phyloP scores from a whole-genome alignment of 1,139 yeast species.

The Yamadazyma conglobata region DNA sequence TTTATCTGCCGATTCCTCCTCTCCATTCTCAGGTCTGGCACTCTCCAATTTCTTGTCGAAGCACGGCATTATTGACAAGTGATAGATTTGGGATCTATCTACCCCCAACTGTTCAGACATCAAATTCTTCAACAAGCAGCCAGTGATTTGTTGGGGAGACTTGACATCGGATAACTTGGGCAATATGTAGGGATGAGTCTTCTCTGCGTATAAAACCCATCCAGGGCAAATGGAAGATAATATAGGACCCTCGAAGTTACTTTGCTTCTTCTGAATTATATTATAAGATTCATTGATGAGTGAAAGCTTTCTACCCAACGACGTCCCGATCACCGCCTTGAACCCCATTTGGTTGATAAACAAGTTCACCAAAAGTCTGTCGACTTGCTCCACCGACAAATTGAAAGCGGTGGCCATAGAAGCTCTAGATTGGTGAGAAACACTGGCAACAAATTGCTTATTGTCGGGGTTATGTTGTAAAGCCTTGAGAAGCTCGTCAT shows the following conservation, averaged over 20 bases:
- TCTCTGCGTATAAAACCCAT: constrained; percentile 93
- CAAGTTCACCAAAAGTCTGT: constrained; percentile 55
- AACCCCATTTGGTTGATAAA: constrained; percentile 66
- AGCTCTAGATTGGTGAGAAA: constrained; percentile 84
- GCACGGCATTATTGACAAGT: constrained; percentile 90
- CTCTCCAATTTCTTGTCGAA: constrained; percentile 96
- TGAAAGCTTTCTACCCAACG: constrained; percentile 72
- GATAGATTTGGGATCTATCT: constrained; percentile 53
- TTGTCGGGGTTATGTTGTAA: constrained; percentile 29
- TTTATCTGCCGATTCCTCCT: constrained; percentile 11
- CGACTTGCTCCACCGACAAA: constrained; percentile 53
- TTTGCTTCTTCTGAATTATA: constrained; percentile 28
- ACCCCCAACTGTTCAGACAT: constrained; percentile 38
- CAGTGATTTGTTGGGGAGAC: constrained; percentile 94
- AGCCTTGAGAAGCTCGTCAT: constrained; percentile 67
- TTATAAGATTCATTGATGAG: constrained; percentile 58
- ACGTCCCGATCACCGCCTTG: constrained; percentile 75
- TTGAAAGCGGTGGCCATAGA: constrained; percentile 72
- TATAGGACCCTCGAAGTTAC: constrained; percentile 36
- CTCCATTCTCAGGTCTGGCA: constrained; percentile 65
- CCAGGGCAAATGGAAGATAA: constrained; percentile 87
- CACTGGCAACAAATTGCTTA: constrained; percentile 61
- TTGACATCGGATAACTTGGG: constrained; percentile 62
- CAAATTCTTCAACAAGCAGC: constrained; percentile 64
- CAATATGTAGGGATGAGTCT: constrained; percentile 83